Base-by-base conservation (phyloP, 768 basidiomycete species). In the Paxillus involutus region DNA sequence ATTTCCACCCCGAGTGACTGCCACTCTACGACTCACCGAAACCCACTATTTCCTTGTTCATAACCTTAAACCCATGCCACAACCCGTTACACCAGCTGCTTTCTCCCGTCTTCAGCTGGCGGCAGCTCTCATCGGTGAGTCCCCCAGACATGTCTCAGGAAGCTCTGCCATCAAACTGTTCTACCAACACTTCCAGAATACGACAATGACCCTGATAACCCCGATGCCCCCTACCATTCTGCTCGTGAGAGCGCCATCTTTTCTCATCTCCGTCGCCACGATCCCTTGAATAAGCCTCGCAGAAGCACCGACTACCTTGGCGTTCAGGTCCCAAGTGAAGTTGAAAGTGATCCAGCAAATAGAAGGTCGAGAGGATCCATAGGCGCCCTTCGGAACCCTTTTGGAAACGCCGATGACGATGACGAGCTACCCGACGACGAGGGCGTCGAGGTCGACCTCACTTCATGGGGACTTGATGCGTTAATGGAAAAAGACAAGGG, bases 101-200 rank as follows among this genome's bases (percentile, higher is more conserved):
- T 93, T 94, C 71, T 94, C 91, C 51, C 86, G 92, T 57, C 74
- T 93, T 58, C 91, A 94, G 70, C 77, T 94, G 49, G 92, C 91
- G 9, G 92, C 92, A 42, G 91, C 91, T 21, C 72, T 94, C 53
- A 77, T 94, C 45, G 92, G 92, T 92, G 70, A 64, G 80, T 65
- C 51, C 46, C 12, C 41, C 44, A 37, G 43, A 12, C 49, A 14
- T 40, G 48, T 55, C 50, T 41, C 21, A 35, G 19, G 50, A 30
- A 51, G 24, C 11, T 39, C 4, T 29, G 12, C 36, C 1, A 29
- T 51, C 42, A 29, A 60, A 52, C n/a, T 26, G 42, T 51, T 48
- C 57, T 61, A 17, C 33, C 32, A 40, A 33, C 14, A 9, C 29
- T 2, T 42, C 16, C 58, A 94, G 93, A 95, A 71, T 95, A 95